Percentiles rank a stretch among this genome's conserved stretches.
Evolutionary conservation across 202 grass and related monocot species (phyloP).

Genomic region (Tripidium arundinaceum): DNA sequence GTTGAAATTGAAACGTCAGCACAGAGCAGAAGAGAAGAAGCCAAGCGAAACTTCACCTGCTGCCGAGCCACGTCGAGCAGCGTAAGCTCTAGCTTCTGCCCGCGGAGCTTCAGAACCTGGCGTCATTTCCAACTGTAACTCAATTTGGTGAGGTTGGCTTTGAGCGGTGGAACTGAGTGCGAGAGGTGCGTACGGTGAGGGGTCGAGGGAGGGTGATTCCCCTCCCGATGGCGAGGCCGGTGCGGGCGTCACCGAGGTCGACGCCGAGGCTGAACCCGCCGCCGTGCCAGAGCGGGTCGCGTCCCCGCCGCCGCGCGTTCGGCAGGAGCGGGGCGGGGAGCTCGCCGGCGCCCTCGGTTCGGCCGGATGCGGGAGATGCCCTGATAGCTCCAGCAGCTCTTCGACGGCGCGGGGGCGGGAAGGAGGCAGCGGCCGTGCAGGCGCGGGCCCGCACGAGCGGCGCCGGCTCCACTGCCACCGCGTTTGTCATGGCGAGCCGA

Average conservation of each 20-base stretch:
- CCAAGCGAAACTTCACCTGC: constrained; percentile 34
- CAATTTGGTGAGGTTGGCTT: background rate
- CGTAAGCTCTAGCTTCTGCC: constrained; percentile 67
- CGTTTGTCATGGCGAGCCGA: constrained; percentile 9
- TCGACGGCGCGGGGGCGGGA: background rate
- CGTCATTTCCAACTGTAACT: background rate
- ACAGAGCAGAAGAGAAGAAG: background rate
- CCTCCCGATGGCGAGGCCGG: constrained; percentile 63
- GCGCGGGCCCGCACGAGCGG: background rate
- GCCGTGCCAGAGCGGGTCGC: constrained; percentile 50
- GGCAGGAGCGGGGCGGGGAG: constrained; percentile 45
- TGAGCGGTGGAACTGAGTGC: background rate
- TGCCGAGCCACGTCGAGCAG: constrained; percentile 58
- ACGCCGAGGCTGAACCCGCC: constrained; percentile 80
- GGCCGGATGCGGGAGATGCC: background rate
- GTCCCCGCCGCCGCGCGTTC: constrained; percentile 58
- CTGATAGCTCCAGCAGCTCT: background rate
- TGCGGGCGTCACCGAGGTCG: constrained; percentile 59
- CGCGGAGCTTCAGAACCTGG: constrained; percentile 64
- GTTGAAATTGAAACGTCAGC: constrained; percentile 23
- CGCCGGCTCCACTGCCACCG: background rate
- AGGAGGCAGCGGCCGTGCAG: background rate
- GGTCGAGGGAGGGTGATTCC: constrained; percentile 63
- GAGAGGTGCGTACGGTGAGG: constrained; percentile 45
- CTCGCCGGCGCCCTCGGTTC: background rate